Evolutionary conservation across 148 eudicot genomes (phyloP), one percentile per base, ranked within the genome.

Genomic region (Rhododendron williamsianum): DNA sequence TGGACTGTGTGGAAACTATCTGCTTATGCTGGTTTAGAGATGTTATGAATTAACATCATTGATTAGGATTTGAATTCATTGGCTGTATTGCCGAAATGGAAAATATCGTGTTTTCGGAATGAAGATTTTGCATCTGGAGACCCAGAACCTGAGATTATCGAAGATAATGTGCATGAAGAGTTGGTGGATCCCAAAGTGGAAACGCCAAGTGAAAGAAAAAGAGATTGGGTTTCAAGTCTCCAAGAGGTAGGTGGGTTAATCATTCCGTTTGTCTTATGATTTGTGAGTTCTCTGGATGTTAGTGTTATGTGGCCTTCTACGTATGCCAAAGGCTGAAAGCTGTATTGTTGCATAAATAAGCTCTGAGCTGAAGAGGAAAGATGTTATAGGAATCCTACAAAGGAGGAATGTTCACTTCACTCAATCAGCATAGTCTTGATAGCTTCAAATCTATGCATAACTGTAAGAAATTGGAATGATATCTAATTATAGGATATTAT

Each of bases 61-160:
- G 49, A 35, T 74, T 36, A 8, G 81, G 49, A 7, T 48, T 78
- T 79, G 30, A 54, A 54, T 15, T 71, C 16, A 54, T 72, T 85
- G 65, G 13, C 30, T 51, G 2, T 71, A 54, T 72, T 86, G 88
- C 85, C 92, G 95, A 93, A 87, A 88, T 89, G 96, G 96, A 93
- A 88, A 81, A 90, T 92, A 71, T 89, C 72, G 82, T 95, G 98
- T 87, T 95, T 95, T 87, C 91, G 92, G 90, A 85, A 89, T 82
- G 96, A 94, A 38, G 93, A 94, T 78, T 88, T 85, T 43, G 67
- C 93, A 83, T 87, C 88, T 0, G 95, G 89, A 83, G 73, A 88
- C 69, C 82, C 88, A 81, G 89, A 91, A 76, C 92, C 91, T 6
- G 95, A 95, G 85, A 80, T 74, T 16, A 45, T 86, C 78, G 96